These are phyloP conservation scores for Tephrocybe sp. DNA, from an alignment of 768 basidiomycete species.

Conservation along the genomic window DNA sequence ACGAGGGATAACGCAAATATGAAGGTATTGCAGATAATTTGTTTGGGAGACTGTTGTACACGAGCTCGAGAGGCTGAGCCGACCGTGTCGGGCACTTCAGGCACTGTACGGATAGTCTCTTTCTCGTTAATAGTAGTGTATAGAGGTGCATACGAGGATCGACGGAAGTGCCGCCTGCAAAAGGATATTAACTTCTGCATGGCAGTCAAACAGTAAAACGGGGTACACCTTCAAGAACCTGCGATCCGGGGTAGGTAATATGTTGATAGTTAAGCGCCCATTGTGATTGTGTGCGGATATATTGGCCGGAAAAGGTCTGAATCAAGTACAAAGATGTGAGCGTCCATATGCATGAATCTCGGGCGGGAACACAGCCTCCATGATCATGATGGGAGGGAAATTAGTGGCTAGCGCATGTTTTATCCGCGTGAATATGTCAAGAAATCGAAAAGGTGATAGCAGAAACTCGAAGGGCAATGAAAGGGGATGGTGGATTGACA, in stretches of 20 bases:
- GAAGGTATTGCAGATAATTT: slow-evolving; percentile 12
- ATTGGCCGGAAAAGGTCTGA: neutral
- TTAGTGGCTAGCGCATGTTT: neutral
- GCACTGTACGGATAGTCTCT: neutral
- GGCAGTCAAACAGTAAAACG: neutral
- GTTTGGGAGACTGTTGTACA: neutral
- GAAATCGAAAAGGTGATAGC: neutral
- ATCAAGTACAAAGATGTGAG: neutral
- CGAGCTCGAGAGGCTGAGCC: neutral
- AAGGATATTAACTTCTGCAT: neutral
- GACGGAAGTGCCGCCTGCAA: neutral
- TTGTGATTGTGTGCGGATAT: neutral
- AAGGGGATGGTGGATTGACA: neutral
- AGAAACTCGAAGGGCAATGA: neutral
- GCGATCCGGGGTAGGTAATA: neutral
- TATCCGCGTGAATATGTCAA: neutral
- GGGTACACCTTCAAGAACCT: neutral
- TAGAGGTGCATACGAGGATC: neutral
- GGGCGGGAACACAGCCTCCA: neutral
- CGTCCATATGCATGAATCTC: neutral
- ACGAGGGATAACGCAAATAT: slow-evolving; percentile 14
- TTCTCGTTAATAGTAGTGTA: slow-evolving; percentile 9
- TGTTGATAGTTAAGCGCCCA: neutral
- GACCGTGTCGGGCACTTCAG: neutral
- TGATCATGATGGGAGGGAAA: neutral